phyloP scores from a whole-genome alignment of 495 filamentous ascomycete species.

The Neurospora sublineolata region DNA sequence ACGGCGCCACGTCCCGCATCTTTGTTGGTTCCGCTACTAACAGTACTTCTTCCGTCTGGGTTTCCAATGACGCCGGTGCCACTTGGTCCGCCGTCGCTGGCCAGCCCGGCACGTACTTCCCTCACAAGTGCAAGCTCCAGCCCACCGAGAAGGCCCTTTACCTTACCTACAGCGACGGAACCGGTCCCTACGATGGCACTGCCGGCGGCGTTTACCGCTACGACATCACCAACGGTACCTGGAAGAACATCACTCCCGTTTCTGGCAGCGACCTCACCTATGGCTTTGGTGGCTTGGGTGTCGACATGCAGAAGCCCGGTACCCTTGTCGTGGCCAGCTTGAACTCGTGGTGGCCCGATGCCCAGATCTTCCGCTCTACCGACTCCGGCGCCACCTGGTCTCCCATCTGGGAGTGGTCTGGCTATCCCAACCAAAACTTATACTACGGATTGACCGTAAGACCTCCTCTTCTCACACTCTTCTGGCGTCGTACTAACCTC shows the following conservation, averaged over 20 bases:
- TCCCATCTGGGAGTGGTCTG: conserved; percentile 38
- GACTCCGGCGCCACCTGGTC: conserved; percentile 45
- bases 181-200: conserved; percentile 45
- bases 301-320: conserved; percentile 44
- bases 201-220: conserved; percentile 42
- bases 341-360: conserved; percentile 51
- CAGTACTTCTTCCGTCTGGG: conserved; percentile 39
- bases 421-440: conserved; percentile 34
- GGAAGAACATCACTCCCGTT: conserved; percentile 45
- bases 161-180: conserved; percentile 43
- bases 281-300: conserved; percentile 45
- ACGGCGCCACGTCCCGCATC: conserved; percentile 43
- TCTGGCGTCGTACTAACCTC: conserved; percentile 17
- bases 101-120: conserved; percentile 40
- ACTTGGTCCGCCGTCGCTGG: conserved; percentile 40
- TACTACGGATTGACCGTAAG: conserved; percentile 35
- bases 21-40: conserved; percentile 47
- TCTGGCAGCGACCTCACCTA: conserved; percentile 31
- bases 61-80: conserved; percentile 41
- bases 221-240: conserved; percentile 35
- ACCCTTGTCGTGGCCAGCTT: conserved; percentile 44
- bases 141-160: conserved; percentile 44
- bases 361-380: conserved; percentile 40
- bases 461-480: conserved; percentile 1
- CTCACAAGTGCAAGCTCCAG: conserved; percentile 45